These are phyloP conservation scores for Xylaria arbuscula DNA, from an alignment of 2,329 filamentous ascomycete species.

Conservation along the genomic window DNA sequence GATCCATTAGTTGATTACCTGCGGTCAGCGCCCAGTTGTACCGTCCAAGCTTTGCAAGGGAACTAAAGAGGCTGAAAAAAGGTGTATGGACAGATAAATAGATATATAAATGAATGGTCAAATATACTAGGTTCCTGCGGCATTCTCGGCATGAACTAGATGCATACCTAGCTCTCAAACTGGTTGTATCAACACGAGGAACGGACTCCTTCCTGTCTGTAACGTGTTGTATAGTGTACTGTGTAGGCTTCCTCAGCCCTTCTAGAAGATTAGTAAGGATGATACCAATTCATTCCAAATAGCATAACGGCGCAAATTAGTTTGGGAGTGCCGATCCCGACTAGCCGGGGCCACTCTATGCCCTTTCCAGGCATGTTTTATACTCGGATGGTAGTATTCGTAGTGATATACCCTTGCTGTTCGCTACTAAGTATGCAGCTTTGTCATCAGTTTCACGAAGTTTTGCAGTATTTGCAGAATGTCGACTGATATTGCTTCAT, in stretches of 20 bases:
- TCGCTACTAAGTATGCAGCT: neutral
- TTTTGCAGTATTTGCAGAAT: neutral
- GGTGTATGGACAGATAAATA: too few species aligned
- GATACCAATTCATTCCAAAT: conserved; percentile 28
- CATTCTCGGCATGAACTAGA: too few species aligned
- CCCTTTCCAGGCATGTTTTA: neutral
- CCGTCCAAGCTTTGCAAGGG: neutral
- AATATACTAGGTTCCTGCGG: too few species aligned
- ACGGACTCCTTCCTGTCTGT: neutral
- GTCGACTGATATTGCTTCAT: neutral
- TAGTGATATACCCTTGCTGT: neutral
- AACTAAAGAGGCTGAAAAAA: too few species aligned
- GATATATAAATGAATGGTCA: too few species aligned
- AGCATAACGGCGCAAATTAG: conserved; percentile 24
- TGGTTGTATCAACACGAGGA: neutral
- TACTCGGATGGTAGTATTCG: neutral
- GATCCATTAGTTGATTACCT: neutral
- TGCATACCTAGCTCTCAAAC: neutral
- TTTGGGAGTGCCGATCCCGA: conserved; percentile 32
- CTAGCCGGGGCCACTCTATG: neutral
- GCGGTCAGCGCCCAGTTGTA: neutral
- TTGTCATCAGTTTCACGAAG: neutral
- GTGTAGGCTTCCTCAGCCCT: conserved; percentile 25
- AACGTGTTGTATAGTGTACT: too few species aligned
- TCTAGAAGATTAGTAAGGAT: conserved; percentile 34